Conservation (phyloP, 2,329 filamentous ascomycete species). For the Xylariomycetidae sp. region DNA sequence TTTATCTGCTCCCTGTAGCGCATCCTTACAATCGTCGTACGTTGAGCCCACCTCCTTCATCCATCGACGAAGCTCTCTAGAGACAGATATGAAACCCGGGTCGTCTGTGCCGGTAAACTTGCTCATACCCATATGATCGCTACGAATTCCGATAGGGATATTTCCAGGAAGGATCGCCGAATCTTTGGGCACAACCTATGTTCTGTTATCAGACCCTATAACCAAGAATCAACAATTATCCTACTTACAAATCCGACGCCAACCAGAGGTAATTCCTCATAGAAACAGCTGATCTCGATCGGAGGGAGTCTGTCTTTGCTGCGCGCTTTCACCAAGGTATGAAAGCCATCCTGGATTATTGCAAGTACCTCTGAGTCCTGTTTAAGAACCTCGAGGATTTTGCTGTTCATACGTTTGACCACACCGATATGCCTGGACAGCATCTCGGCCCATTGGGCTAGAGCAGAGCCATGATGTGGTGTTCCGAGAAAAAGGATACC, state of each 20-base stretch:
- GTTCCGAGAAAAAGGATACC: conserved; percentile 33
- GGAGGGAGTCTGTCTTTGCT: conserved; percentile 8
- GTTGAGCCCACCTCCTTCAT: conserved; percentile 2
- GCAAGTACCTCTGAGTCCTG: conserved; percentile 25
- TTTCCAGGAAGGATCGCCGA: conserved; percentile 27
- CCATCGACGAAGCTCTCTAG: conserved; percentile 18
- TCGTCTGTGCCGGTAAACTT: conserved; percentile 17
- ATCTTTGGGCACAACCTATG: conserved; percentile 23
- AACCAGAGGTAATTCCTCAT: conserved; percentile 20
- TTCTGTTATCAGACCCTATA: background rate
- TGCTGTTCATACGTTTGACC: conserved; percentile 24
- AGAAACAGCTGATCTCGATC: conserved; percentile 25
- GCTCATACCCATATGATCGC: conserved; percentile 22
- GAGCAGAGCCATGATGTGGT: conserved; percentile 27
- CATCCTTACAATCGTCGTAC: too few relatives aligned
- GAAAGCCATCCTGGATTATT: conserved; percentile 24
- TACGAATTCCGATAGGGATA: conserved; percentile 22
- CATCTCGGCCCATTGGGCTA: conserved; percentile 25
- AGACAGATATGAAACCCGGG: conserved; percentile 18
- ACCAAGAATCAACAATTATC: background rate
- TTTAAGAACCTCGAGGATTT: conserved; percentile 12
- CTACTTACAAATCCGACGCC: conserved; percentile 18
- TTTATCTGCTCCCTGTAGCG: too few relatives aligned
- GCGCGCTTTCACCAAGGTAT: conserved; percentile 21
- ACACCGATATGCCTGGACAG: conserved; percentile 18